Base-by-base conservation (phyloP, 805 yeast genomes). In the Metschnikowia arizonensis region DNA sequence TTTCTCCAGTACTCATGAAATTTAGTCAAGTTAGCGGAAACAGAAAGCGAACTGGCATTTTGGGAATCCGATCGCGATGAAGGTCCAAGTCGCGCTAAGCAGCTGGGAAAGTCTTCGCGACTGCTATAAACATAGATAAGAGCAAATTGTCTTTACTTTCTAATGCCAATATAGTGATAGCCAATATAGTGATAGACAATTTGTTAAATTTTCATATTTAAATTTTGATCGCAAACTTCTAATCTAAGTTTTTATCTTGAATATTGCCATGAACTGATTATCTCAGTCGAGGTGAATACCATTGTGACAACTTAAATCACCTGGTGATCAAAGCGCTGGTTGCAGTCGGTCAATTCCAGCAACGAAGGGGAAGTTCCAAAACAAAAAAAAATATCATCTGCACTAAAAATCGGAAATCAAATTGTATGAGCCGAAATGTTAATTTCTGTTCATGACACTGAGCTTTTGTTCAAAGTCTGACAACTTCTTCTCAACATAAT, bases 401-500 rank as follows among this genome's bases (percentile, higher is more conserved):
- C 23, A 32, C 14, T 18, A 4, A 32, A 18, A 32, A 10, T 18
- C n/a, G 9, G 15, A 32, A 19, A 7, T 8, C 9, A 33, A 10
- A 14, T 11, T 6, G 6, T 17, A 4, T 32, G 8, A 2, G 23
- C 23, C 40, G 18, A 26, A 10, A n/a, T 9, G 10, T 37, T 8
- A 28, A 12, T 12, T n/a, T 8, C 18, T 19, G 23, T 28, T 19
- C 9, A 26, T 28, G 5, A 14, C 18, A 30, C 24, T 44, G 9
- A 48, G 42, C 19, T 35, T 42, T 9, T 14, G 11, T 18, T 52
- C 58, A 14, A 47, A 40, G 18, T 15, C 46, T 11, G 29, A 26
- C 34, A 47, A 21, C 21, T 38, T 39, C 4, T 33, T 28, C 19
- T 48, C 50, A 31, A 45, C 52, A 9, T 63, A 53, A n/a, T 46